These are phyloP conservation scores for Nicotiana tomentosiformis DNA, from an alignment of 257 asterid genomes.

Conservation along the genomic window DNA sequence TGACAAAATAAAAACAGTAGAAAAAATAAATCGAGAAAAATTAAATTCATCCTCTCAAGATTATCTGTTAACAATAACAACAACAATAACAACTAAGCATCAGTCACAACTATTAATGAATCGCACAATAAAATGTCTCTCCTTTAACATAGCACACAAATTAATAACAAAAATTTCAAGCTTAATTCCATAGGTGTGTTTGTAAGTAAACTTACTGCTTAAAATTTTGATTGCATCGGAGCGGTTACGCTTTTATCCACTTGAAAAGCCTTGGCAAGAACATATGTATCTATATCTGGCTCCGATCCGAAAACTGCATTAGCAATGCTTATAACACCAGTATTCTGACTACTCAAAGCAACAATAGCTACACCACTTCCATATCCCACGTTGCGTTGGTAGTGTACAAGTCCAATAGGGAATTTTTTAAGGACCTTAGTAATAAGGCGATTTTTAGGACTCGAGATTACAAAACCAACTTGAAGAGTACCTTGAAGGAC, in stretches of 20 bases:
- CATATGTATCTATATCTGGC: background rate
- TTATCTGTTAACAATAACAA: too few relatives aligned
- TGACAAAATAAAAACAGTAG: too few relatives aligned
- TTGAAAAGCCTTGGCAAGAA: constrained; percentile 13
- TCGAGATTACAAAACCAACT: background rate
- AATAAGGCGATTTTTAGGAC: constrained; percentile 1
- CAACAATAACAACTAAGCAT: too few relatives aligned
- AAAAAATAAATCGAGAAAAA: too few relatives aligned
- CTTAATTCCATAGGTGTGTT: background rate
- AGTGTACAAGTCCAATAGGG: constrained; percentile 24
- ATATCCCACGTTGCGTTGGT: background rate
- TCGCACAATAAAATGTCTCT: background rate
- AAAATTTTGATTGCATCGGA: background rate
- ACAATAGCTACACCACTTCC: background rate
- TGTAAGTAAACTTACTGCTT: background rate
- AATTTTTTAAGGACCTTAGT: constrained; percentile 8
- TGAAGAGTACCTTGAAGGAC: background rate
- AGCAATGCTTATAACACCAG: background rate
- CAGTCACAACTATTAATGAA: background rate
- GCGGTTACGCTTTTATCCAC: background rate
- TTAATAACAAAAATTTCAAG: background rate
- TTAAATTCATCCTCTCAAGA: too few relatives aligned
- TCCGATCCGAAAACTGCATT: background rate
- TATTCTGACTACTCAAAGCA: constrained; percentile 7
- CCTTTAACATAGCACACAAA: background rate